Percentiles rank a stretch among this genome's conserved stretches.
These are phyloP conservation scores for Mrakiaceae sp. DNA, from an alignment of 1,284 basidiomycete species.

Conservation along the genomic window DNA sequence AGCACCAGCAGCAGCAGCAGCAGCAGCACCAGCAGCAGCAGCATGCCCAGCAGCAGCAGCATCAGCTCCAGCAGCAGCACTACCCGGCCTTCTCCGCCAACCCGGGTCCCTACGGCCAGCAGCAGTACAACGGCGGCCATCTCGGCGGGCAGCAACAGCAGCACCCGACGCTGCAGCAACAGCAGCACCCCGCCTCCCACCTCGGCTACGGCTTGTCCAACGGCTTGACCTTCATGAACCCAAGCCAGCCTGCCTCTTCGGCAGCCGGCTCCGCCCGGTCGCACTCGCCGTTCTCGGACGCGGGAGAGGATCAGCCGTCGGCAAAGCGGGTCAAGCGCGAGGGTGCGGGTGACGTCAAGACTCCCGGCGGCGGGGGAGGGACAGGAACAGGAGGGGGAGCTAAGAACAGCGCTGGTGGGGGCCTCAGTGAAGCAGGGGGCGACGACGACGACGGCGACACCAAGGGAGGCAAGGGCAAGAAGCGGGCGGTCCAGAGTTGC, in stretches of 20 bases:
- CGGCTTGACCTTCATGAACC: background rate
- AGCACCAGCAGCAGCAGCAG: background rate
- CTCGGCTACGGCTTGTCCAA: too few relatives aligned
- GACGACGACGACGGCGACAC: background rate
- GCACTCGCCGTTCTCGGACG: background rate
- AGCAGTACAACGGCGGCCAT: too few relatives aligned
- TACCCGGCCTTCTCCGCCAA: background rate
- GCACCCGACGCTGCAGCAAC: too few relatives aligned
- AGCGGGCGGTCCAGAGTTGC: constrained; percentile 33
- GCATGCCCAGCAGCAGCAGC: background rate
- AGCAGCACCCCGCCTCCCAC: too few relatives aligned
- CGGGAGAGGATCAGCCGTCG: background rate
- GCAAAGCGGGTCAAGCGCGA: background rate
- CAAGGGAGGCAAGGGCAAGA: constrained; percentile 4
- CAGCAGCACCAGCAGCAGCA: background rate
- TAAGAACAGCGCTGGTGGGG: too few relatives aligned
- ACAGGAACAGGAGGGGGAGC: background rate
- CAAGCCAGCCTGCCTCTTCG: background rate
- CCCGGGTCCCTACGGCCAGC: too few relatives aligned
- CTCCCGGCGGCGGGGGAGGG: background rate
- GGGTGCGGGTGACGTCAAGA: background rate
- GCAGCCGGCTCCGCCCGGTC: background rate
- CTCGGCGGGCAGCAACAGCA: too few relatives aligned
- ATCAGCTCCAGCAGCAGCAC: background rate
- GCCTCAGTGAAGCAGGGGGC: background rate